Evolutionary conservation across 495 filamentous ascomycete species (phyloP).

Genomic region (Pseudevernia furfuracea): DNA sequence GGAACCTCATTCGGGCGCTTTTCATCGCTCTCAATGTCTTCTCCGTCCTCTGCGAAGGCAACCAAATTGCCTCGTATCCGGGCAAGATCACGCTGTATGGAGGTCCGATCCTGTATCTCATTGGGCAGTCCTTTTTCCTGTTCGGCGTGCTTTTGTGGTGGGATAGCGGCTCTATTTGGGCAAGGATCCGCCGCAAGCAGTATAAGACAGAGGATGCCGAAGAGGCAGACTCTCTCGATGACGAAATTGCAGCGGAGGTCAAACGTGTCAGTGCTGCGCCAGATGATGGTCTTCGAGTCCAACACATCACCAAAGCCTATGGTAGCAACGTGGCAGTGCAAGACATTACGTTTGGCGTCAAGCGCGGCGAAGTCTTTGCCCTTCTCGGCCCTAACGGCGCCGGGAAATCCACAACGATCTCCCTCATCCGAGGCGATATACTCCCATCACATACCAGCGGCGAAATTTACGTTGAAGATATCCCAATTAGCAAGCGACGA

Average conservation of each 20-base stretch:
- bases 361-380: slow-evolving; percentile 71
- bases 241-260: slow-evolving; percentile 42
- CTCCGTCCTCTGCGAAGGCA: slow-evolving; percentile 58
- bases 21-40: slow-evolving; percentile 74
- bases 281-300: slow-evolving; percentile 63
- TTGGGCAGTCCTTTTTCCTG: slow-evolving; percentile 58
- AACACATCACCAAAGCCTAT: slow-evolving; percentile 71
- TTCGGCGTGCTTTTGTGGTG: slow-evolving; percentile 62
- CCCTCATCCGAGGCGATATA: slow-evolving; percentile 75
- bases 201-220: slow-evolving; percentile 37
- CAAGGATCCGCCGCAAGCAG: slow-evolving; percentile 33
- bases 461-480: slow-evolving; percentile 68
- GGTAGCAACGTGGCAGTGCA: slow-evolving; percentile 63
- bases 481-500: slow-evolving; percentile 56
- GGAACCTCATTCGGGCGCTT: slow-evolving; percentile 58
- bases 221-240: slow-evolving; percentile 37
- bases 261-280: slow-evolving; percentile 37
- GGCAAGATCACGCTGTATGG: slow-evolving; percentile 67
- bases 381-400: slow-evolving; percentile 84
- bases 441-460: slow-evolving; percentile 51
- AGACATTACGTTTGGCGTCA: slow-evolving; percentile 72
- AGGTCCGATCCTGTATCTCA: slow-evolving; percentile 68
- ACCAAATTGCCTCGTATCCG: slow-evolving; percentile 55
- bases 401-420: slow-evolving; percentile 80
- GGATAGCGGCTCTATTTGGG: slow-evolving; percentile 56